phyloP scores from a whole-genome alignment of 1,284 basidiomycete genomes.

The Laetiporus sulphureus region DNA sequence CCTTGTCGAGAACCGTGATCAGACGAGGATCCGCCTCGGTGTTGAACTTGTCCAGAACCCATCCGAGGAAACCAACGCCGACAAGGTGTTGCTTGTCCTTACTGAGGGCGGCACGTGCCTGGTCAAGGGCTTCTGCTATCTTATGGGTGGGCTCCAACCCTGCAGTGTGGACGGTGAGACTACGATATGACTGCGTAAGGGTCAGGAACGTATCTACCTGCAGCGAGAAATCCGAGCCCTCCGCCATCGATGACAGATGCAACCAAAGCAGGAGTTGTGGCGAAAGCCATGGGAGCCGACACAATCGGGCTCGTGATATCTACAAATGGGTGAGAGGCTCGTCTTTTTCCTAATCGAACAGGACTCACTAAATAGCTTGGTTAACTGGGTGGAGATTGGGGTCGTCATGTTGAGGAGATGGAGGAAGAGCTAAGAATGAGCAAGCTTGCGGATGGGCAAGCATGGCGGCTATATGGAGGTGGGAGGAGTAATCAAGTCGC shows the following conservation, averaged over 20 bases:
- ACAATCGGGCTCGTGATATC: conserved; percentile 49
- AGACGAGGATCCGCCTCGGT: conserved; percentile 28
- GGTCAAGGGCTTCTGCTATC: conserved; percentile 40
- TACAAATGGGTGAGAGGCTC: too few relatives aligned
- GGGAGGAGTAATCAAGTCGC: too few relatives aligned
- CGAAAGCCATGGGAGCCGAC: conserved; percentile 62
- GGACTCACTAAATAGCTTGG: too few relatives aligned
- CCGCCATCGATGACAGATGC: conserved; percentile 50
- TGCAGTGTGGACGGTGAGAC: too few relatives aligned
- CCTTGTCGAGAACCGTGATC: too few relatives aligned
- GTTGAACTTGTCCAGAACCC: conserved; percentile 57
- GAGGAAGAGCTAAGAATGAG: too few relatives aligned
- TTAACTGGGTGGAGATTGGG: too few relatives aligned
- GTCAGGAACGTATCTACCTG: conserved; percentile 42
- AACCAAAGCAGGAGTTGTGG: conserved; percentile 34
- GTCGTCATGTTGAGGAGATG: too few relatives aligned
- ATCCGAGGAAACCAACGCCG: conserved; percentile 66
- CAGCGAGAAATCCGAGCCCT: conserved; percentile 64
- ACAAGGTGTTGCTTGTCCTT: conserved; percentile 35
- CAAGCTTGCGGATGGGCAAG: too few relatives aligned
- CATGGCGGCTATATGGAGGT: too few relatives aligned
- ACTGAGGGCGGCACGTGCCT: conserved; percentile 36
- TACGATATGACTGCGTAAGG: too few relatives aligned
- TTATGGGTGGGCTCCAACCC: conserved; percentile 38
- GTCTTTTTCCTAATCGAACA: too few relatives aligned